phyloP scores from a whole-genome alignment of 1,284 basidiomycete species.

The Tausonia pullulans region DNA sequence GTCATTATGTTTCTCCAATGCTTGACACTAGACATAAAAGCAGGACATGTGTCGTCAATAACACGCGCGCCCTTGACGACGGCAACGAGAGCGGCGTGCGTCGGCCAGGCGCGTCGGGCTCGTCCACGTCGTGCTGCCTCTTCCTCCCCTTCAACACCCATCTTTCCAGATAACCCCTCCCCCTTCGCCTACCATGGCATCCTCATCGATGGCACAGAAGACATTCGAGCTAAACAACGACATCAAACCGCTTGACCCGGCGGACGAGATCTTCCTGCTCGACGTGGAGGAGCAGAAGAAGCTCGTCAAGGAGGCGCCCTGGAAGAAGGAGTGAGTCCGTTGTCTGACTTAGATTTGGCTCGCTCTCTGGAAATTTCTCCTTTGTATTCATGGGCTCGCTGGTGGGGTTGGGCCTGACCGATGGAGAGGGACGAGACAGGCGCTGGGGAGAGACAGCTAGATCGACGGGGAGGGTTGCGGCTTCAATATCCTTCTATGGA shows the following conservation, averaged over 20 bases:
- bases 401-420: background rate
- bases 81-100: too few relatives aligned
- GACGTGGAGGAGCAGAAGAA: constrained; percentile 59
- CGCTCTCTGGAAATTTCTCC: background rate
- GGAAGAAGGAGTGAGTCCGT: constrained; percentile 65
- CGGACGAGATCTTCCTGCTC: constrained; percentile 69
- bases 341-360: background rate
- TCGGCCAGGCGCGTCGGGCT: too few relatives aligned
- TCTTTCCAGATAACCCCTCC: constrained; percentile 11
- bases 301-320: constrained; percentile 64
- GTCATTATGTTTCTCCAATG: too few relatives aligned
- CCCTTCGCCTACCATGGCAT: constrained; percentile 19
- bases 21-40: too few relatives aligned
- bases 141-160: too few relatives aligned
- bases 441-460: too few relatives aligned
- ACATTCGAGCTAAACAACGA: constrained; percentile 78
- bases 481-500: too few relatives aligned
- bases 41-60: too few relatives aligned
- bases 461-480: too few relatives aligned
- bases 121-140: too few relatives aligned
- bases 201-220: constrained; percentile 49
- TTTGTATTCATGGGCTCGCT: constrained; percentile 12
- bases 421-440: background rate
- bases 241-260: constrained; percentile 38
- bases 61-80: too few relatives aligned